Percentiles rank a stretch among this genome's conserved stretches.
These are phyloP conservation scores for Amphibolis antarctica DNA, from an alignment of 106 monocot genomes.

Conservation along the genomic window DNA sequence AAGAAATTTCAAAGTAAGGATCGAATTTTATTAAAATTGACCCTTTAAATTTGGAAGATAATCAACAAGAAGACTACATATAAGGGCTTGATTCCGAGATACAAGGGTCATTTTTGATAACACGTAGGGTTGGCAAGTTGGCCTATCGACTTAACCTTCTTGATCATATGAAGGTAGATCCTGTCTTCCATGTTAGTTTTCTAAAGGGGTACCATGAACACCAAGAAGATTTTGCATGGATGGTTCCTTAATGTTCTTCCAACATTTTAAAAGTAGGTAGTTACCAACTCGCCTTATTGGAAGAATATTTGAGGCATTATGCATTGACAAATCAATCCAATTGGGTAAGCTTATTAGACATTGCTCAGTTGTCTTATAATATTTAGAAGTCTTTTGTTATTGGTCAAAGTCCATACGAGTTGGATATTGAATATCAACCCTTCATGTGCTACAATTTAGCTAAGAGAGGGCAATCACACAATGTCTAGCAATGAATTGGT, in stretches of 20 bases:
- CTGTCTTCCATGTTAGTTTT: background rate
- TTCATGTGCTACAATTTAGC: background rate
- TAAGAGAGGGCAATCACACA: background rate
- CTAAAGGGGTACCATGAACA: background rate
- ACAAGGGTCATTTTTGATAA: background rate
- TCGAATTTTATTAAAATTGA: background rate
- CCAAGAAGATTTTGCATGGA: background rate
- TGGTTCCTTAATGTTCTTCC: too few species aligned
- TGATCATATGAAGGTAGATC: background rate
- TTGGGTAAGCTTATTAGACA: background rate
- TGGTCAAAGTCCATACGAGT: background rate
- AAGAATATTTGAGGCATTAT: slow-evolving; percentile 5
- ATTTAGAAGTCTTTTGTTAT: background rate
- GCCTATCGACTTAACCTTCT: background rate
- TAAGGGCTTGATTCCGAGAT: background rate
- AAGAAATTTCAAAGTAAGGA: background rate
- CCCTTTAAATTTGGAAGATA: slow-evolving; percentile 1
- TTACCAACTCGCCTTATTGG: too few species aligned
- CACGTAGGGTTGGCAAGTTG: background rate
- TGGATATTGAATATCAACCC: background rate
- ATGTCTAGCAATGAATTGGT: background rate
- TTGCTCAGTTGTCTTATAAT: background rate
- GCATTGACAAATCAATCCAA: background rate
- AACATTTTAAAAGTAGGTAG: too few species aligned
- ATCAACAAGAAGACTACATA: background rate